A percentile compares a stretch with the other conserved stretches of the same genome.
Evolutionary conservation across 2,329 filamentous ascomycete species (phyloP).

Genomic region (Bipolaris zeicola): DNA sequence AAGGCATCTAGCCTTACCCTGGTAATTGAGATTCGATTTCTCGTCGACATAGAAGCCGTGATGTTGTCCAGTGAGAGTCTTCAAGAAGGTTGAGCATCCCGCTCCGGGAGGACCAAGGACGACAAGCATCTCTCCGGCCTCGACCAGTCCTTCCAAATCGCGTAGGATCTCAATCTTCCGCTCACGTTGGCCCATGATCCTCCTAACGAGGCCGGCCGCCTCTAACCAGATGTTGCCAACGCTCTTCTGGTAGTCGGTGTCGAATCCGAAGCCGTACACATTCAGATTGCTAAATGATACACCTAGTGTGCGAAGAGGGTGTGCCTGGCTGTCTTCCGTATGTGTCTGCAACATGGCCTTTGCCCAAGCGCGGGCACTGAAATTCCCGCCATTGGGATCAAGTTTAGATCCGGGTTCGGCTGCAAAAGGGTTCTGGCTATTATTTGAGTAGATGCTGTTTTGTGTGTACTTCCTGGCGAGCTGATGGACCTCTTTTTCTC

Average conservation of each 20-base stretch:
- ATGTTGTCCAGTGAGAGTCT: slow-evolving; percentile 82
- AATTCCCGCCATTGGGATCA: slow-evolving; percentile 54
- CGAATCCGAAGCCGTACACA: slow-evolving; percentile 55
- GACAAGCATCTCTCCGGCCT: slow-evolving; percentile 75
- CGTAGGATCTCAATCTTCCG: slow-evolving; percentile 67
- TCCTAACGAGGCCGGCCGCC: slow-evolving; percentile 46
- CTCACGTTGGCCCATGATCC: slow-evolving; percentile 39
- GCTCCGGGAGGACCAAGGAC: slow-evolving; percentile 71
- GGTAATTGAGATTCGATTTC: slow-evolving; percentile 78
- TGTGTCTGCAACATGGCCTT: slow-evolving; percentile 57
- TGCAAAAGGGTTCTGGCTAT: slow-evolving; percentile 38
- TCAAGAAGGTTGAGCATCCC: slow-evolving; percentile 83
- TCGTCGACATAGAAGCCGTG: slow-evolving; percentile 77
- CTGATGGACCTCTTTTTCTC: too few relatives aligned
- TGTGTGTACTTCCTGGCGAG: too few relatives aligned
- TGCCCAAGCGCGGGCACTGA: slow-evolving; percentile 56
- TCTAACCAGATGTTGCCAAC: slow-evolving; percentile 56
- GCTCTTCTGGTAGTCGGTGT: slow-evolving; percentile 59
- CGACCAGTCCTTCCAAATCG: slow-evolving; percentile 70
- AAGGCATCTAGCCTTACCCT: slow-evolving; percentile 48
- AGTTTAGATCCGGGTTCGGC: slow-evolving; percentile 51
- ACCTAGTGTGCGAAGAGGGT: slow-evolving; percentile 53
- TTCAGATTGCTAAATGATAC: slow-evolving; percentile 55
- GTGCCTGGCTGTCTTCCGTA: slow-evolving; percentile 49
- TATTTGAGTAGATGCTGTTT: too few relatives aligned